phyloP scores from a whole-genome alignment of 1,284 basidiomycete species.

The Anthracocystis setariae region DNA sequence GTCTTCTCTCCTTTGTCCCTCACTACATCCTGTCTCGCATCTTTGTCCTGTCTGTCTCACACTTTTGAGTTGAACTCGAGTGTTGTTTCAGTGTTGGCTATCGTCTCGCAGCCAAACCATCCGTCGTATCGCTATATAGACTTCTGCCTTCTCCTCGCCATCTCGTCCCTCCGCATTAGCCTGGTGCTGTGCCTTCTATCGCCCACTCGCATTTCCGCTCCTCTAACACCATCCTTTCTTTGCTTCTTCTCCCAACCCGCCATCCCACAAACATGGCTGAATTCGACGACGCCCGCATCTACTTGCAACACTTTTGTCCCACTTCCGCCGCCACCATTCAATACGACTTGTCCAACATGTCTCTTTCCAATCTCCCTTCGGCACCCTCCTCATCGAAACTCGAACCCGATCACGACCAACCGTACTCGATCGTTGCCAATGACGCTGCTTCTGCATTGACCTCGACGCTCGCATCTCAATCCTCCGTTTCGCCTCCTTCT shows the following conservation, averaged over 20 bases:
- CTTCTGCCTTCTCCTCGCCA: slow-evolving; percentile 9
- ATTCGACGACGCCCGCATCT: slow-evolving; percentile 17
- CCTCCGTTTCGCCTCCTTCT: slow-evolving; percentile 6
- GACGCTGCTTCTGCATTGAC: slow-evolving; percentile 4
- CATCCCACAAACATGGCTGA: slow-evolving; percentile 17
- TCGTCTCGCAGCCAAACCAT: background rate
- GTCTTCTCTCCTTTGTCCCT: slow-evolving; percentile 3
- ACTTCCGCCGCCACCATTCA: slow-evolving; percentile 17
- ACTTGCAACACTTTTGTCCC: slow-evolving; percentile 18
- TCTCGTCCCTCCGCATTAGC: background rate
- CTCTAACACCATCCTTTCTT: slow-evolving; percentile 14
- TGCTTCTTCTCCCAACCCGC: background rate
- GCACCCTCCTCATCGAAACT: slow-evolving; percentile 7
- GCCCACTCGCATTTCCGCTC: background rate
- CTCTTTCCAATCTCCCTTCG: slow-evolving; percentile 24
- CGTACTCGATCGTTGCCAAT: slow-evolving; percentile 1
- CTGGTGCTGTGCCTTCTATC: background rate
- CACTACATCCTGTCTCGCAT: slow-evolving; percentile 1
- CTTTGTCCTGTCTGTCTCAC: background rate
- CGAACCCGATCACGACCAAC: background rate
- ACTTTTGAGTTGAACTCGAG: slow-evolving; percentile 25
- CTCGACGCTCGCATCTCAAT: slow-evolving; percentile 6
- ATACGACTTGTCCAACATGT: slow-evolving; percentile 32
- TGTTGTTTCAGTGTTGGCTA: background rate
- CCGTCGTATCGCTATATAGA: slow-evolving; percentile 18